Conservation (phyloP, 2,329 filamentous ascomycete species). For the Trematosphaeria pertusa region DNA sequence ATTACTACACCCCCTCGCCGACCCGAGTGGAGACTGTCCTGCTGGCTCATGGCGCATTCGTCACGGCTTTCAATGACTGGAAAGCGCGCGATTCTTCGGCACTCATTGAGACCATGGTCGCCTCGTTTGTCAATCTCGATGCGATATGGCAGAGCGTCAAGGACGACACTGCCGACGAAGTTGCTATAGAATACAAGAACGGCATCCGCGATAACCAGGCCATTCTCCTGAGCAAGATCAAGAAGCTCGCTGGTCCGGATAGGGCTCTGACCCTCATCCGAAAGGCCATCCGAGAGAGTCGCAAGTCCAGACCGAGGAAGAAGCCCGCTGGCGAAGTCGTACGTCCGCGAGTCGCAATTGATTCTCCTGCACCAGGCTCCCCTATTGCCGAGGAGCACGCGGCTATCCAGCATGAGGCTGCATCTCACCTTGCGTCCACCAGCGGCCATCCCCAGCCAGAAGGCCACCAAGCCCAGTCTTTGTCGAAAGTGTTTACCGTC, state of each 20-base stretch:
- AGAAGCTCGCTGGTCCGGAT: conserved; percentile 75
- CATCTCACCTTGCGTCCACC: conserved; percentile 36
- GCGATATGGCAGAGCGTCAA: conserved; percentile 85
- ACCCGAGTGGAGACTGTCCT: conserved; percentile 68
- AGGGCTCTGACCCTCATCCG: conserved; percentile 75
- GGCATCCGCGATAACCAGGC: conserved; percentile 84
- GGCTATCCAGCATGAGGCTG: conserved; percentile 47
- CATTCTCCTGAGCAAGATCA: conserved; percentile 79
- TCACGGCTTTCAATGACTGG: conserved; percentile 83
- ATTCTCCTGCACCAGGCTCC: conserved; percentile 33
- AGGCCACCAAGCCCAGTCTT: conserved; percentile 50
- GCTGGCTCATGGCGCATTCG: conserved; percentile 75
- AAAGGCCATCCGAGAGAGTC: conserved; percentile 75
- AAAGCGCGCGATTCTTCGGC: conserved; percentile 80
- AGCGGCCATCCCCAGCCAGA: conserved; percentile 19
- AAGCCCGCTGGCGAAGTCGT: conserved; percentile 71
- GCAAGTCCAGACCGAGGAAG: conserved; percentile 69
- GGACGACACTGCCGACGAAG: conserved; percentile 74
- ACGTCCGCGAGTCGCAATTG: conserved; percentile 70
- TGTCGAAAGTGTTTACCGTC: conserved; percentile 63
- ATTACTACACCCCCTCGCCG: conserved; percentile 71
- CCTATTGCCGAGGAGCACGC: conserved; percentile 34
- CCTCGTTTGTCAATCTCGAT: conserved; percentile 84
- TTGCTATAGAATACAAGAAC: conserved; percentile 77
- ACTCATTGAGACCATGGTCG: conserved; percentile 82